A percentile compares a stretch with the other conserved stretches of the same genome.
Conservation (phyloP, 169 alveolate species). For the Plasmodium falciparum region DNA sequence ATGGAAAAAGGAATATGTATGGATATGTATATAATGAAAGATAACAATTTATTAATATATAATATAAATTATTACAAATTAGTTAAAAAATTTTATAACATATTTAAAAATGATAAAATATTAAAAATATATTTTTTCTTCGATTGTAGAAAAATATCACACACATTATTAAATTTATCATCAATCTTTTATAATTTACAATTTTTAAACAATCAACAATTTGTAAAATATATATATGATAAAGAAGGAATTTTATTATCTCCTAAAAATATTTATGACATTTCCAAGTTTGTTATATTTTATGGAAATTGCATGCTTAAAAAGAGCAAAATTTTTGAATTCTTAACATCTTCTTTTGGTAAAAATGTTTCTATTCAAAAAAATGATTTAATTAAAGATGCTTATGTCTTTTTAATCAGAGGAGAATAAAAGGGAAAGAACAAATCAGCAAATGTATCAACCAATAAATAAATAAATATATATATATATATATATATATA, state of each 20-base stretch:
- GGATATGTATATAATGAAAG: constrained; percentile 30
- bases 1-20: constrained; percentile 15
- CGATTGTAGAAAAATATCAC: constrained; percentile 45
- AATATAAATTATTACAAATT: constrained; percentile 55
- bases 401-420: constrained; percentile 12
- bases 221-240: constrained; percentile 5
- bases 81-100: constrained; percentile 11
- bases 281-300: constrained; percentile 66
- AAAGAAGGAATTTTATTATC: constrained; percentile 19
- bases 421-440: not conserved
- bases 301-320: constrained; percentile 66
- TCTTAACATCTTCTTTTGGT: constrained; percentile 9
- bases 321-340: constrained; percentile 40
- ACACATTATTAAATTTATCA: constrained; percentile 24
- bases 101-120: constrained; percentile 9
- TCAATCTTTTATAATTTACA: constrained; percentile 7
- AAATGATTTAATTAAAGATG: constrained; percentile 58
- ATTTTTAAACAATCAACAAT: constrained; percentile 43
- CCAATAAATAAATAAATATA: not conserved
- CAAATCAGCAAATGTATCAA: not conserved
- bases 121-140: constrained; percentile 29
- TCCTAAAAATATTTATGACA: constrained; percentile 14
- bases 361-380: not conserved
- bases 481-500: not conserved
- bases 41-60: constrained; percentile 21